Evolutionary conservation across 192 early-diverging fungal genomes (phyloP).

Genomic region (Coemansia sp.): DNA sequence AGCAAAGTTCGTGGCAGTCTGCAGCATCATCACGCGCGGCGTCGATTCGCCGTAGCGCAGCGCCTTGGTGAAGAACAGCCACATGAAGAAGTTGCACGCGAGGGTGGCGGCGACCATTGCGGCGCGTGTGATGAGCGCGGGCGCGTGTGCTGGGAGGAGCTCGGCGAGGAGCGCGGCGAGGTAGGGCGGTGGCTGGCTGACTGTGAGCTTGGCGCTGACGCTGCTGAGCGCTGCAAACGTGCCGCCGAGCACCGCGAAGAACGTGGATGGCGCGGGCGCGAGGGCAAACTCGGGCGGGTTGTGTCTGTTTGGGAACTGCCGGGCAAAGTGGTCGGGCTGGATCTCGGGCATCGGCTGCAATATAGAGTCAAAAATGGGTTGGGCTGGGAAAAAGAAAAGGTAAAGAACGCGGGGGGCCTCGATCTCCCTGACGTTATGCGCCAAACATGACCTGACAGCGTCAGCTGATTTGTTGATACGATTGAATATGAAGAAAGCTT

Average conservation of each 20-base stretch:
- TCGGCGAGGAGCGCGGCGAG: slow-evolving; percentile 10
- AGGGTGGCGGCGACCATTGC: slow-evolving; percentile 62
- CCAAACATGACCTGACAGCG: not conserved
- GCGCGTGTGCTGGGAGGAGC: slow-evolving; percentile 17
- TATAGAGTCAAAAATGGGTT: no score
- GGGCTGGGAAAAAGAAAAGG: not conserved
- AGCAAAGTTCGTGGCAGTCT: slow-evolving; percentile 76
- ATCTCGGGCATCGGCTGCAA: slow-evolving; percentile 26
- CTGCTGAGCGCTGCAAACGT: slow-evolving; percentile 73
- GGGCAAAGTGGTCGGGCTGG: slow-evolving; percentile 27
- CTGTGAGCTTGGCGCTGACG: slow-evolving; percentile 73
- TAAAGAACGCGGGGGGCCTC: no score
- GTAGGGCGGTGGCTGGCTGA: slow-evolving; percentile 26
- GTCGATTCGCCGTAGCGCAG: slow-evolving; percentile 73
- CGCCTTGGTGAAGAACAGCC: slow-evolving; percentile 84
- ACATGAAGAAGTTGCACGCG: slow-evolving; percentile 80
- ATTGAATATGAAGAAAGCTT: not conserved
- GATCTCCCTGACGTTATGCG: no score
- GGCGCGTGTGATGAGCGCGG: slow-evolving; percentile 30
- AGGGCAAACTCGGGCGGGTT: slow-evolving; percentile 15
- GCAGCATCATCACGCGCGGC: slow-evolving; percentile 71
- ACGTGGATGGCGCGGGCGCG: slow-evolving; percentile 22
- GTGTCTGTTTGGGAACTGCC: slow-evolving; percentile 21
- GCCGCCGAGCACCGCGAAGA: slow-evolving; percentile 59
- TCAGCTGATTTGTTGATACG: not conserved